Percentiles rank a stretch among this genome's conserved stretches.
Conservation (phyloP, 1,284 basidiomycete species). For the Trichosporon sp. region DNA sequence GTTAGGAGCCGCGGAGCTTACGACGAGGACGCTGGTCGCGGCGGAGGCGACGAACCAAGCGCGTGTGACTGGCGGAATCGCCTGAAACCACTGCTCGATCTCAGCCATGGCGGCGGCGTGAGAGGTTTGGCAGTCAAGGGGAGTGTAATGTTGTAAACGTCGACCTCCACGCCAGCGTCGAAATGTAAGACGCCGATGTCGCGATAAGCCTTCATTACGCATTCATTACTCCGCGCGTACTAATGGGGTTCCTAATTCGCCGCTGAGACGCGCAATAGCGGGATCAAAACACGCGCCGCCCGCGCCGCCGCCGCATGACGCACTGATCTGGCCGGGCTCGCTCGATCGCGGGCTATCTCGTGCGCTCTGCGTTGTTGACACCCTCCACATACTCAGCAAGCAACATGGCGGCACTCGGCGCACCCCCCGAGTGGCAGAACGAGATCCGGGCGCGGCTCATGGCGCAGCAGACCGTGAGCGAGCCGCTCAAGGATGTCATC, state of each 20-base stretch:
- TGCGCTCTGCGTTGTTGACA: too few relatives aligned
- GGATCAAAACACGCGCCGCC: neutral
- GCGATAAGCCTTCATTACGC: neutral
- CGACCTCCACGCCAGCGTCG: neutral
- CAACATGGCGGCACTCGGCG: slow-evolving; percentile 7
- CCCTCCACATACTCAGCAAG: neutral
- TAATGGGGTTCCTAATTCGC: neutral
- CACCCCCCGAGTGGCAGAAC: slow-evolving; percentile 44
- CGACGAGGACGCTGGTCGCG: slow-evolving; percentile 74
- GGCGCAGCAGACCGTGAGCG: slow-evolving; percentile 60
- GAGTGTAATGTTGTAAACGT: neutral
- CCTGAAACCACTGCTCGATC: slow-evolving; percentile 60
- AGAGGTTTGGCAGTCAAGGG: neutral
- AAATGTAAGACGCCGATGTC: neutral
- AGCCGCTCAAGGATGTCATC: slow-evolving; percentile 69
- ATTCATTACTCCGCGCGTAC: too few relatives aligned
- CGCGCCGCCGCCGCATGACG: neutral
- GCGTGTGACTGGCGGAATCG: slow-evolving; percentile 84
- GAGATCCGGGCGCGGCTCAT: slow-evolving; percentile 61
- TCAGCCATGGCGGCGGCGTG: slow-evolving; percentile 27
- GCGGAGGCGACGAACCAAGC: slow-evolving; percentile 74
- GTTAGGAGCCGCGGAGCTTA: slow-evolving; percentile 50
- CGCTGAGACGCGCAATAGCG: neutral
- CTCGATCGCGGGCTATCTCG: neutral
- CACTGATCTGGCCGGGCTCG: neutral